These are phyloP conservation scores for Verticillium longisporum DNA, from an alignment of 2,329 filamentous ascomycete species.

Conservation along the genomic window DNA sequence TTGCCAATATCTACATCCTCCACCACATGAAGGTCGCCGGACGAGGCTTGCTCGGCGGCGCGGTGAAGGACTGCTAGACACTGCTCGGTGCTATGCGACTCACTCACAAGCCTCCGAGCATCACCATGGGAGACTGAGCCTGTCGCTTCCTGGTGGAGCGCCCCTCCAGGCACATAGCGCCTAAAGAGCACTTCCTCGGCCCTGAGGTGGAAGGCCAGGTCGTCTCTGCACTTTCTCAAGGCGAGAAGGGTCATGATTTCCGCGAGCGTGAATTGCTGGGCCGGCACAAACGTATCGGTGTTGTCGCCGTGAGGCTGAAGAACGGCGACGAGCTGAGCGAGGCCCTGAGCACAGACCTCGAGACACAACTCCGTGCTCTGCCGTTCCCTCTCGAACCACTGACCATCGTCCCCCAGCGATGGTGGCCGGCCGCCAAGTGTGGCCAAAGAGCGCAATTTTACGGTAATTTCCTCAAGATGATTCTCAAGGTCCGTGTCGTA, in stretches of 20 bases:
- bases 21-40: background rate
- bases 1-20: background rate
- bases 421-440: background rate
- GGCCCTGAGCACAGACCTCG: background rate
- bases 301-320: no score
- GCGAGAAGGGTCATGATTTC: no score
- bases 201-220: background rate
- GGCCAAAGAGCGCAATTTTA: background rate
- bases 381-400: background rate
- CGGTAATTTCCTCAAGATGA: constrained; percentile 2
- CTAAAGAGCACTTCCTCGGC: background rate
- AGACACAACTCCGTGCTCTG: constrained; percentile 1
- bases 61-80: background rate
- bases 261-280: no score
- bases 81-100: background rate
- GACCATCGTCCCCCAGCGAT: no score
- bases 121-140: no score
- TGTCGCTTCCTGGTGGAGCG: background rate
- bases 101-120: background rate
- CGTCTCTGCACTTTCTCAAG: no score
- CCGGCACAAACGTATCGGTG: no score
- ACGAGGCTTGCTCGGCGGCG: background rate
- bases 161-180: background rate
- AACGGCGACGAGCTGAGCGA: no score
- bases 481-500: constrained; percentile 1